Evolutionary conservation across 164 flowering plant genomes (phyloP), one percentile per base, ranked within the genome.

Genomic region (Magnolia changhungtana): DNA sequence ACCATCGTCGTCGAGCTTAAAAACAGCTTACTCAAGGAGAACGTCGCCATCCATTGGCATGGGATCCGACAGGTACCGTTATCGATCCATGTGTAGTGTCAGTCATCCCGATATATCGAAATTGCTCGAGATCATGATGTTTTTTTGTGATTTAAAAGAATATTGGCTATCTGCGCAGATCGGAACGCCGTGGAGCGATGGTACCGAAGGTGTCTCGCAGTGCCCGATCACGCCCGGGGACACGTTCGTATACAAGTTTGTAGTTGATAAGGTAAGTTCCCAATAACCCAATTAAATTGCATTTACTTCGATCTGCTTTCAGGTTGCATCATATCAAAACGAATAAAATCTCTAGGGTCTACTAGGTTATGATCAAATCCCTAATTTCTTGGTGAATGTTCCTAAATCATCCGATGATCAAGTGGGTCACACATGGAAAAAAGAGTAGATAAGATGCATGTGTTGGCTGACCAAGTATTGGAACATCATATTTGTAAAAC

Each of bases 41-140:
- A 91, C 59, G 80, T 88, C n/a, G 95, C 97, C 1, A 89, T 95
- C 69, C 98, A 95, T 66, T 93, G 98, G 98, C 98, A 95, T 80
- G 98, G 98, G 18, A 93, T 95, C 69, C 85, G 98, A 65, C 98
- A 94, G 94, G 97, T 91, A 70, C 7, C 2, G 24, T 18, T n/a
- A 9, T 14, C 13, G n/a, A 31, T 27, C 8, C 71, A 29, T 37
- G 45, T 4, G 45, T 4, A 37, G 45, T 37, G 4, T 37, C 45
- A 5, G 45, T 37, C 7, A 37, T 37, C 4, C 45, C 45, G 45
- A 37, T 37, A 37, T 27, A 27, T 27, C 2, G 2, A 1, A 27
- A 27, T 27, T 27, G 29, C 29, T 24, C 19, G 24, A 13, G 11
- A 65, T 5, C 9, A 9, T 65, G 14, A 21, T 29, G 11, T 65